Evolutionary conservation across 768 basidiomycete genomes (phyloP).

Genomic region (Lyophyllum atratum): DNA sequence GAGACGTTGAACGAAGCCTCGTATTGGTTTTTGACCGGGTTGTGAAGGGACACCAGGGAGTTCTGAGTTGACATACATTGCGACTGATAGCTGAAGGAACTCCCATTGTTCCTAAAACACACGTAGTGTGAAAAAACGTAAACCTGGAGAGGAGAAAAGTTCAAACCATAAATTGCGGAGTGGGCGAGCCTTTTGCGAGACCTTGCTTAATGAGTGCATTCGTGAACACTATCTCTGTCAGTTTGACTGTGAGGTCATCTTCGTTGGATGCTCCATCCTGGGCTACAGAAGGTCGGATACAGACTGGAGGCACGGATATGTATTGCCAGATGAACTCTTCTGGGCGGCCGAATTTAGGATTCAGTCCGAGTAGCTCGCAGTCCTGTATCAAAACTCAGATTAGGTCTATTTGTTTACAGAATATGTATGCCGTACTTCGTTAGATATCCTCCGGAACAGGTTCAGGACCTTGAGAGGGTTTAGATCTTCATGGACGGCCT

Average conservation of each 20-base stretch:
- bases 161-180: slow-evolving; percentile 83
- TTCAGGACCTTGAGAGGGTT: slow-evolving; percentile 94
- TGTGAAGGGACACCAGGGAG: slow-evolving; percentile 89
- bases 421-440: slow-evolving; percentile 59
- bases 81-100: slow-evolving; percentile 90
- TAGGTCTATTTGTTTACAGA: background rate
- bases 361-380: slow-evolving; percentile 90
- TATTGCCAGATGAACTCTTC: slow-evolving; percentile 99
- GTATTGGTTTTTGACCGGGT: slow-evolving; percentile 89
- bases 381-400: slow-evolving; percentile 52
- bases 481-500: slow-evolving; percentile 88
- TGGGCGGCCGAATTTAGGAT: slow-evolving; percentile 86
- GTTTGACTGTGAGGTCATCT: slow-evolving; percentile 96
- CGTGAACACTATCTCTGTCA: slow-evolving; percentile 94
- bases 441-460: slow-evolving; percentile 88
- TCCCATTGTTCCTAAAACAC: slow-evolving; percentile 91
- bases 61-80: slow-evolving; percentile 98
- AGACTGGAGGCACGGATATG: slow-evolving; percentile 95
- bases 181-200: slow-evolving; percentile 84
- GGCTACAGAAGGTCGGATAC: slow-evolving; percentile 94
- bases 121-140: slow-evolving; percentile 1
- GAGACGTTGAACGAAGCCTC: slow-evolving; percentile 95
- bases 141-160: background rate
- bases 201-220: slow-evolving; percentile 93
- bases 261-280: slow-evolving; percentile 99